phyloP scores from a whole-genome alignment of 371 early-diverging fungal genomes.

The Apophysomyces ossiformis region DNA sequence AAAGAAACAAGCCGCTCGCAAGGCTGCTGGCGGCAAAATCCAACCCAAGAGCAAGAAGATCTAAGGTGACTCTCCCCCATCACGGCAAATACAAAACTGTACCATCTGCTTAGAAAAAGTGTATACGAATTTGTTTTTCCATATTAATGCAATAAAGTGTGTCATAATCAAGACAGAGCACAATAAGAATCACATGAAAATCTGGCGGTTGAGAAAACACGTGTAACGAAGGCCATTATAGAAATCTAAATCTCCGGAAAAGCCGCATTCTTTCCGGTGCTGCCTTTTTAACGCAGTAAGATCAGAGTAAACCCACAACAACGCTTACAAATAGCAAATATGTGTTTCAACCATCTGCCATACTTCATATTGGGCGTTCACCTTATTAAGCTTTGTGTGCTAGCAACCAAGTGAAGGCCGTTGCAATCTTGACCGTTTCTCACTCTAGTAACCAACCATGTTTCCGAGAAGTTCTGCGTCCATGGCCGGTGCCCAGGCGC shows the following conservation, averaged over 20 bases:
- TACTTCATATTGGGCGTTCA: no score
- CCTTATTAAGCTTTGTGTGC: no score
- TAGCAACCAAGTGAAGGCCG: no score
- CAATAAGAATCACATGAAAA: conserved; percentile 12
- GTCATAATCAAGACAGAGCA: conserved; percentile 5
- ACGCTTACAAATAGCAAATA: no score
- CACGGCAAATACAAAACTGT: neutral
- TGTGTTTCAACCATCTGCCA: no score
- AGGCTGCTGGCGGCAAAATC: conserved; percentile 20
- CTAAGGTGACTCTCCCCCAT: conserved; percentile 19
- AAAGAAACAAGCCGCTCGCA: conserved; percentile 54
- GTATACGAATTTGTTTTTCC: neutral
- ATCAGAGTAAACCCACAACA: no score
- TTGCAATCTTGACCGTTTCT: no score
- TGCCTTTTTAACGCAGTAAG: no score
- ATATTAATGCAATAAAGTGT: conserved; percentile 3
- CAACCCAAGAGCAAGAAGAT: conserved; percentile 49
- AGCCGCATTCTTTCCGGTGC: no score
- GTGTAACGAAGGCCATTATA: neutral
- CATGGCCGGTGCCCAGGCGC: no score
- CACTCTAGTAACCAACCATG: no score
- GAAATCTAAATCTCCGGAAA: neutral
- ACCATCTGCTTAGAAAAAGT: conserved; percentile 4
- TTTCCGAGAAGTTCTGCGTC: no score
- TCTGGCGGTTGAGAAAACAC: neutral